Evolutionary conservation across 768 basidiomycete species (phyloP), one percentile per base, ranked within the genome.

Genomic region (Pholiota microspora): DNA sequence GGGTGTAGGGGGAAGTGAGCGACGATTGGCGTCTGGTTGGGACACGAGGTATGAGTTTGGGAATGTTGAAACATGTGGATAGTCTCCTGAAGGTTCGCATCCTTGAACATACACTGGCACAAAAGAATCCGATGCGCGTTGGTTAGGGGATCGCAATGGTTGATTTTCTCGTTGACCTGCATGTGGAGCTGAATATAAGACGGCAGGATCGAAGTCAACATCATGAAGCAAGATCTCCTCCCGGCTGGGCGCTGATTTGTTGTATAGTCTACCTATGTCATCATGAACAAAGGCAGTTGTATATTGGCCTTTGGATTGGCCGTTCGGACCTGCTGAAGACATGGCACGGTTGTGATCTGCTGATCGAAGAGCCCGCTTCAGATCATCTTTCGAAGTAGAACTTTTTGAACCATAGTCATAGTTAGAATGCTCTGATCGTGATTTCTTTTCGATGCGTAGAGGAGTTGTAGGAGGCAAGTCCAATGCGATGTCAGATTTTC

Each of bases 401-500:
- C 40, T 18, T 42, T 21, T 21, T 18, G 40, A 3, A 23, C 10
- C 45, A 15, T 21, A 23, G 18, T 48, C 46, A 12, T 46, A 29
- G 29, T 49, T 9, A 27, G 40, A 13, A 3, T 16, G 21, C 40
- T 42, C 23, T 12, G 54, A 15, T 24, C 54, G 61, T n/a, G 47
- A 51, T 48, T 65, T 69, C 57, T 69, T 67, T 45, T 69, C 64
- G 44, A 69, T 62, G 21, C 64, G 64, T 27, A 65, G 50, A 16
- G 65, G 64, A 5, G 56, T 50, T 31, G 59, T 55, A 3, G 57
- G 45, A 15, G 65, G 60, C 45, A 55, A 53, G 29, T 16, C 23
- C n/a, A n/a, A n/a, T 21, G 18, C 23, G 40, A 42, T 7, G 12
- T 23, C 40, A 7, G 40, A 42, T 42, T 42, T 42, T 2, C 7